phyloP scores from a whole-genome alignment of 352 stramenopile genomes.

The Globisporangium echinulatum region DNA sequence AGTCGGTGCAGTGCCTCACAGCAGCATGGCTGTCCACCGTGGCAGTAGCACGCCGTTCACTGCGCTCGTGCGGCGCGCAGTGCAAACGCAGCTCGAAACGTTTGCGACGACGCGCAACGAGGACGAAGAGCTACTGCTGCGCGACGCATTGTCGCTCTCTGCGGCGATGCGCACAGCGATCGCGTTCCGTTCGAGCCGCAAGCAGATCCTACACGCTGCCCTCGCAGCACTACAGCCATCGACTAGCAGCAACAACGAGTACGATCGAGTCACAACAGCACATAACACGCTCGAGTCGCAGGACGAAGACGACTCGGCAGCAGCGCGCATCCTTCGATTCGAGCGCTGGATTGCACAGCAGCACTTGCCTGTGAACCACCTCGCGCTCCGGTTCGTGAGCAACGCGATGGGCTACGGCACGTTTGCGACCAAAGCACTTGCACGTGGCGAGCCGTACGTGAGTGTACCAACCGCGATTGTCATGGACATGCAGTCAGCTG shows the following conservation, averaged over 20 bases:
- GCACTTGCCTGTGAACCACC: slow-evolving; percentile 38
- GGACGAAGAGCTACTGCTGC: slow-evolving; percentile 16
- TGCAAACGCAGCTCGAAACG: slow-evolving; percentile 15
- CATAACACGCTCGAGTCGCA: background rate
- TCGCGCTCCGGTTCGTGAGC: slow-evolving; percentile 47
- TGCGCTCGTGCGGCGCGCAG: slow-evolving; percentile 8
- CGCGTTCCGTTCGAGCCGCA: slow-evolving; percentile 44
- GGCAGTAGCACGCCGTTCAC: slow-evolving; percentile 5
- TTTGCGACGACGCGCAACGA: slow-evolving; percentile 39
- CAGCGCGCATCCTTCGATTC: slow-evolving; percentile 23
- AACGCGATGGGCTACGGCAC: slow-evolving; percentile 55
- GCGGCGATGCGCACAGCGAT: slow-evolving; percentile 18
- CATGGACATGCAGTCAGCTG: slow-evolving; percentile 65
- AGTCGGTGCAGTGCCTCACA: background rate
- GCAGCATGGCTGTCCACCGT: background rate
- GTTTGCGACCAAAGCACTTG: slow-evolving; percentile 50
- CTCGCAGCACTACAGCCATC: slow-evolving; percentile 8
- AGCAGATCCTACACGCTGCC: slow-evolving; percentile 36
- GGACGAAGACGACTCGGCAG: background rate
- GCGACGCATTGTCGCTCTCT: background rate
- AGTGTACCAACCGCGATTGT: slow-evolving; percentile 56
- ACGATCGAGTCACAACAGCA: background rate
- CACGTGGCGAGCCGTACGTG: slow-evolving; percentile 68
- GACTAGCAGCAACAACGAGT: background rate
- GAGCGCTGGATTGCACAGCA: slow-evolving; percentile 35